Evolutionary conservation across 192 early-diverging fungal genomes (phyloP).

Genomic region (Linnemannia zychae): DNA sequence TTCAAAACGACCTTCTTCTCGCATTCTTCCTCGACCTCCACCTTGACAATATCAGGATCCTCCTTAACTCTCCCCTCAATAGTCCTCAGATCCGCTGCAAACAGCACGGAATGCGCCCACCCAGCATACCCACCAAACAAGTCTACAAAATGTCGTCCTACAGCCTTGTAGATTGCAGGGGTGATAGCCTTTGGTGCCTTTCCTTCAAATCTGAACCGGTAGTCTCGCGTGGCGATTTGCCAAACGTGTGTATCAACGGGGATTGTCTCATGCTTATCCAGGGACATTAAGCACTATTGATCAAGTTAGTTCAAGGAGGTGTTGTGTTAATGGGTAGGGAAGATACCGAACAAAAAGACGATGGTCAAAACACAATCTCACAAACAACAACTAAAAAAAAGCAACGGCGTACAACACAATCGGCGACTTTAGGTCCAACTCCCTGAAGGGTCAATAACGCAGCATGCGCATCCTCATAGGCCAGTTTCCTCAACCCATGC

Average conservation of each 20-base stretch:
- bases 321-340: not conserved
- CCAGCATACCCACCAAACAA: slow-evolving; percentile 88
- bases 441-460: slow-evolving; percentile 81
- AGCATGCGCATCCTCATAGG: slow-evolving; percentile 70
- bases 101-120: slow-evolving; percentile 81
- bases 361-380: not conserved
- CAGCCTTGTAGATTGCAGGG: slow-evolving; percentile 72
- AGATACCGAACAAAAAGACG: slow-evolving; percentile 4
- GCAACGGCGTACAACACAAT: slow-evolving; percentile 81
- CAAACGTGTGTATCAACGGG: slow-evolving; percentile 98
- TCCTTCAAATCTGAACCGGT: slow-evolving; percentile 66
- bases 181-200: slow-evolving; percentile 74
- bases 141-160: slow-evolving; percentile 77
- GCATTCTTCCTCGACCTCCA: not conserved
- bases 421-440: slow-evolving; percentile 96
- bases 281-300: slow-evolving; percentile 81
- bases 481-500: slow-evolving; percentile 63
- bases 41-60: slow-evolving; percentile 5
- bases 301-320: not conserved
- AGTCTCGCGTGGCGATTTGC: slow-evolving; percentile 91
- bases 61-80: slow-evolving; percentile 57
- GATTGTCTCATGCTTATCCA: slow-evolving; percentile 85
- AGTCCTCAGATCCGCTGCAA: slow-evolving; percentile 58
- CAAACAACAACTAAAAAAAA: not conserved
- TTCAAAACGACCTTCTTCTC: not conserved